Percentiles rank a stretch among this genome's conserved stretches.
Evolutionary conservation across 345 rosid species (phyloP).

Genomic region (Salix suchowensis): DNA sequence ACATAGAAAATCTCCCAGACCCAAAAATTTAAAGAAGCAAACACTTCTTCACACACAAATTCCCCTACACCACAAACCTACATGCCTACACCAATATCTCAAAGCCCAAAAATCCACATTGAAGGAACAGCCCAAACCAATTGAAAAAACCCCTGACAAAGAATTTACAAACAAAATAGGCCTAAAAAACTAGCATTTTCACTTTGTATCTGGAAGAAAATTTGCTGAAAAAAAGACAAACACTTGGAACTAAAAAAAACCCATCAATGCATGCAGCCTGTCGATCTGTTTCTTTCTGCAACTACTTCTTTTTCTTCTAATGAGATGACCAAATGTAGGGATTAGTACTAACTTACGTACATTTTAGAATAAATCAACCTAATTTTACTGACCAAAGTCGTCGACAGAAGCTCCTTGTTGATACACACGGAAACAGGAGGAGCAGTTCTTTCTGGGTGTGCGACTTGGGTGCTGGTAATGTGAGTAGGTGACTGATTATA

Average conservation of each 20-base stretch:
- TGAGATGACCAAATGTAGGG: constrained; percentile 18
- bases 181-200: not conserved
- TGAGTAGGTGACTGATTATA: constrained; percentile 24
- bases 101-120: constrained; percentile 27
- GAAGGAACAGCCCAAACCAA: constrained; percentile 16
- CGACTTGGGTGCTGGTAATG: not conserved
- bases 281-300: constrained; percentile 1
- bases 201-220: not conserved
- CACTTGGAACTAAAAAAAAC: not conserved
- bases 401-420: not conserved
- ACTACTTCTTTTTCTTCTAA: not conserved
- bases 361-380: constrained; percentile 11
- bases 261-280: not conserved
- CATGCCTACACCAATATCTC: constrained; percentile 1
- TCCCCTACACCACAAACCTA: constrained; percentile 22
- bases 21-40: constrained; percentile 21
- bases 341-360: constrained; percentile 4
- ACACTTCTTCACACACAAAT: constrained; percentile 20
- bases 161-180: not conserved
- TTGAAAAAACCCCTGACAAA: not conserved
- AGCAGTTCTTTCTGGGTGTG: not conserved
- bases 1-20: constrained; percentile 6
- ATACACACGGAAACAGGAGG: not conserved
- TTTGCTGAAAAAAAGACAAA: not conserved
- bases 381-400: constrained; percentile 31